Evolutionary conservation across 371 early-diverging fungal genomes (phyloP), one percentile per base, ranked within the genome.

Genomic region (Cokeromyces recurvatus): DNA sequence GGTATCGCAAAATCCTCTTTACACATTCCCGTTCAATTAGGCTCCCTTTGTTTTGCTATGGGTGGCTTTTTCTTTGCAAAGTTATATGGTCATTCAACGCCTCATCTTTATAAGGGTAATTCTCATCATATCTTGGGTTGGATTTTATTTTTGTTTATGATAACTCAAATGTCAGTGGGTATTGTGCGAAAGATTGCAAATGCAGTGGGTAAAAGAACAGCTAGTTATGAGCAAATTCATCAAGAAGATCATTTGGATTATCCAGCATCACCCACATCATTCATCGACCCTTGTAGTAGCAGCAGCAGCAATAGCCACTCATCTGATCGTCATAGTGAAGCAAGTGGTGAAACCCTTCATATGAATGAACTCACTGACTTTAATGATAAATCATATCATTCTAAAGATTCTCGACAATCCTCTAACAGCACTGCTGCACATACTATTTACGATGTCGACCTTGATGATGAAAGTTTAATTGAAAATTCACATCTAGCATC

Each of bases 1-100:
- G 75, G 75, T 37, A 74, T 74, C 49, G 71, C 69, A 24, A 66
- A 66, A 10, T 74, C 75, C 5, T 66, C 71, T 8, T 54, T 74
- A 9, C 75, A 74, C 31, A 57, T 70, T 0, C 75, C 75, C 12
- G 56, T 59, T 10, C 75, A 74, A 40, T 48, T 74, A 17, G 16
- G 60, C 1, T 39, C 68, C 3, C 68, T 68, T 35, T 36, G 53
- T 32, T 45, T 60, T 16, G 68, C 75, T 4, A 46, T 66, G 43
- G 48, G 62, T 29, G 75, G 75, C 2, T 74, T 61, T 46, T 68
- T 68, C 32, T 74, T 74, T 57, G 75, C 61, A 20, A 59, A 71
- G 40, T 9, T 71, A 2, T 74, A 74, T 48, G 75, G 71, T 16
- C 75, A 74, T 25, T 56, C 65, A 1, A 62, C 63, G 7, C 75